A percentile compares a stretch with the other conserved stretches of the same genome.
Evolutionary conservation across 2,329 filamentous ascomycete genomes (phyloP).

Genomic region (Pestalotiopsis fici): DNA sequence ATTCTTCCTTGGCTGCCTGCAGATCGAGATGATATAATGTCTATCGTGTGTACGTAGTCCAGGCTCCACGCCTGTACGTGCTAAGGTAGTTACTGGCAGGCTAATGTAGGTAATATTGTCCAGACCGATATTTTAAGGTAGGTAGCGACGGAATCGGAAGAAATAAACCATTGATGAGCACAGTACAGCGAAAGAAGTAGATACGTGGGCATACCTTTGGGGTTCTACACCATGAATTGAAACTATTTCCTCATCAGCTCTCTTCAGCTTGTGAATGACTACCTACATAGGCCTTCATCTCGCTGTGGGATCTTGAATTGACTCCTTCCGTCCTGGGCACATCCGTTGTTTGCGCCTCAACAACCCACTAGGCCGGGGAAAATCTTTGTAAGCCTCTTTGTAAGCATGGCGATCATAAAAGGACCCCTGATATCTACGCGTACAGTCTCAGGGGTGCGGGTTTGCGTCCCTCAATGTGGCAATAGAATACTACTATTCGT

Average conservation of each 20-base stretch:
- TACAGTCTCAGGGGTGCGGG: neutral
- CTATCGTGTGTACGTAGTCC: neutral
- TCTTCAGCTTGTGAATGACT: neutral
- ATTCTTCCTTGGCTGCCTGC: neutral
- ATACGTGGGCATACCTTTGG: neutral
- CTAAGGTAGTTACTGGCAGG: neutral
- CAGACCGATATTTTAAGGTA: too few species aligned
- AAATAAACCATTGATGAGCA: too few species aligned
- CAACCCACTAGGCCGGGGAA: neutral
- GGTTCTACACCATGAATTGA: neutral
- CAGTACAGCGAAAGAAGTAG: too few species aligned
- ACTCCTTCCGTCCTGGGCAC: neutral
- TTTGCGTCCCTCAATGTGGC: neutral
- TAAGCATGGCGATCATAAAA: neutral
- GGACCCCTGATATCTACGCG: neutral
- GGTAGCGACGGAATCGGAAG: too few species aligned
- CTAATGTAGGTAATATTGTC: too few species aligned
- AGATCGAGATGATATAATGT: neutral
- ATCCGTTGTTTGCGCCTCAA: neutral
- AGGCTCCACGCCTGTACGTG: neutral
- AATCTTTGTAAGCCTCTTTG: constrained; percentile 6
- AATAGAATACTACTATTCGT: neutral
- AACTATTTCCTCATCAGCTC: neutral
- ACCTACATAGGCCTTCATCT: neutral
- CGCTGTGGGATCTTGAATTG: neutral